Conservation (phyloP, 2,329 filamentous ascomycete genomes). For the Epichloe amarillans region DNA sequence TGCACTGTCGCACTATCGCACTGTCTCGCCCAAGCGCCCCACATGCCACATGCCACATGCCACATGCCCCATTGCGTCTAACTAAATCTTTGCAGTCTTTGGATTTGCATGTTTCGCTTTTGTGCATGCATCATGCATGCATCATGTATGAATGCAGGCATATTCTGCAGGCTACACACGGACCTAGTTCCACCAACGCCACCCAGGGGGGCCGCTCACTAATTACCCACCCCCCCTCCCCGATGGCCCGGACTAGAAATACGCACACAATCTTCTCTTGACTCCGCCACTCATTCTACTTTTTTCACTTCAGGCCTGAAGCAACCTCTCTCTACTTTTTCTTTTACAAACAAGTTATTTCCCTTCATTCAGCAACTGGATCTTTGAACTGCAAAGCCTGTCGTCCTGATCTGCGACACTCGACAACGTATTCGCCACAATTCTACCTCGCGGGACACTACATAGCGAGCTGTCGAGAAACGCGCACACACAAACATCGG, state of each 20-base stretch:
- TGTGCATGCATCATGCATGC: background rate
- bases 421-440: background rate
- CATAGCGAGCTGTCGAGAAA: background rate
- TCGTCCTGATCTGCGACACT: background rate
- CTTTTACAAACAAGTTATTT: background rate
- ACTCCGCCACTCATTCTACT: background rate
- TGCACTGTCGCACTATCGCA: constrained; percentile 2
- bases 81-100: background rate
- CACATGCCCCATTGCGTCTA: constrained; percentile 3
- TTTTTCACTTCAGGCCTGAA: background rate
- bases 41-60: constrained; percentile 7
- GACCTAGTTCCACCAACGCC: background rate
- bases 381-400: background rate
- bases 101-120: background rate
- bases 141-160: background rate
- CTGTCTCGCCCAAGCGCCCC: background rate
- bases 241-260: constrained; percentile 10
- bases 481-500: constrained; percentile 12
- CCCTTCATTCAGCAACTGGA: background rate
- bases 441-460: background rate
- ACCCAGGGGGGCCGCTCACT: background rate
- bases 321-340: background rate
- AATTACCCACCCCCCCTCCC: constrained; percentile 1
- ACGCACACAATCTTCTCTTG: background rate
- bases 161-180: background rate